Percentiles rank a stretch among this genome's conserved stretches.
Conservation (phyloP, 2,329 filamentous ascomycete species). For the Exophiala phaeomuriformis region DNA sequence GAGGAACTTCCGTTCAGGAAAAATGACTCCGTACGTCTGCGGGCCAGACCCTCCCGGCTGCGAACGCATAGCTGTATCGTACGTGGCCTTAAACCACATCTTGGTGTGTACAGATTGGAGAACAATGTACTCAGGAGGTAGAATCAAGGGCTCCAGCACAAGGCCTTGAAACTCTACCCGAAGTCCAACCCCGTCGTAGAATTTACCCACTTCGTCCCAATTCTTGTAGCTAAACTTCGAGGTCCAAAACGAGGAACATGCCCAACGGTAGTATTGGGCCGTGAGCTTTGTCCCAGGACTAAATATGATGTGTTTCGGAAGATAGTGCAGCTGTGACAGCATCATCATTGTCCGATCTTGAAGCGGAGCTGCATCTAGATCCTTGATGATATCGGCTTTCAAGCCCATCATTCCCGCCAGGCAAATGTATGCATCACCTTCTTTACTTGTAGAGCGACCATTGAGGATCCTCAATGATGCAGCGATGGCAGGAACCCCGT, state of each 20-base stretch:
- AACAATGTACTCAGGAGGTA: constrained; percentile 1
- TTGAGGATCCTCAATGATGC: constrained; percentile 5
- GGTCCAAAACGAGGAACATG: constrained; percentile 8
- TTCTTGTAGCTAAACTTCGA: background rate
- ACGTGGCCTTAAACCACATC: constrained; percentile 7
- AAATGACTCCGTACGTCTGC: constrained; percentile 1
- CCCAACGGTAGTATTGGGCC: constrained; percentile 6
- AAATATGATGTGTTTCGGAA: constrained; percentile 8
- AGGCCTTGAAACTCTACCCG: constrained; percentile 8
- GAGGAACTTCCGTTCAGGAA: constrained; percentile 1
- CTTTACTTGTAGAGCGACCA: constrained; percentile 2
- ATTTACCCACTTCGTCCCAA: background rate
- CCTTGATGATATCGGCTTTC: background rate
- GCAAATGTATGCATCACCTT: constrained; percentile 10
- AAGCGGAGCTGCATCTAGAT: background rate
- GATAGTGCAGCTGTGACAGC: constrained; percentile 1
- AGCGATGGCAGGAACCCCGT: constrained; percentile 5
- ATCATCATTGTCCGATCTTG: constrained; percentile 3
- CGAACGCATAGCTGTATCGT: background rate
- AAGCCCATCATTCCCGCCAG: constrained; percentile 9
- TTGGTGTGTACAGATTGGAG: constrained; percentile 7
- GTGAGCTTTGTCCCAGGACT: constrained; percentile 3
- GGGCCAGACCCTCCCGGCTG: background rate
- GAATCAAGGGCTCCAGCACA: background rate
- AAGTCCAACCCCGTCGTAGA: constrained; percentile 3